A percentile compares a stretch with the other conserved stretches of the same genome.
phyloP scores from a whole-genome alignment of 2,329 filamentous ascomycete genomes.

The Colletotrichum theobromicola region DNA sequence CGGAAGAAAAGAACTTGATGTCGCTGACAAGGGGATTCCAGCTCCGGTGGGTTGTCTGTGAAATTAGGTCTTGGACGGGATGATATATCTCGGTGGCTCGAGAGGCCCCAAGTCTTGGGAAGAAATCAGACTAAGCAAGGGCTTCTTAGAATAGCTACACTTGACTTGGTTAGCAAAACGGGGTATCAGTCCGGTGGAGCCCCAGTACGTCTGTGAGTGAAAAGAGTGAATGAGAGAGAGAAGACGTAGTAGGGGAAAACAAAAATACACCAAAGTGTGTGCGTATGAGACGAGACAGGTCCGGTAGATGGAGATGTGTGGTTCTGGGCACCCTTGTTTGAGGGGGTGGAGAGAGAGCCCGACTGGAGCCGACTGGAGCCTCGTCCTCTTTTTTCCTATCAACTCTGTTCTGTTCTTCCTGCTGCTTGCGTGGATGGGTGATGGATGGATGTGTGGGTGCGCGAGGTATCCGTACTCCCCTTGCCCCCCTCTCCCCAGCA shows the following conservation, averaged over 20 bases:
- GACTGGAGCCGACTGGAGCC: background rate
- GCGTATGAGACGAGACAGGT: conserved; percentile 18
- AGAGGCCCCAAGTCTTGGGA: background rate
- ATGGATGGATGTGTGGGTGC: background rate
- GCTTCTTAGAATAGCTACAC: conserved; percentile 19
- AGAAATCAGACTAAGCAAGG: conserved; percentile 12
- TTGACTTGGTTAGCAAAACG: conserved; percentile 3
- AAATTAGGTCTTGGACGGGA: conserved; percentile 13
- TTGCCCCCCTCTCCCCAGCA: background rate
- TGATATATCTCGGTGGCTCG: conserved; percentile 14
- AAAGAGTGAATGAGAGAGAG: background rate
- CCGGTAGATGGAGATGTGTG: conserved; percentile 5
- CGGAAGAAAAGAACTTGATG: background rate
- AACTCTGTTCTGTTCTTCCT: background rate
- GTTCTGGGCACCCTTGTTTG: conserved; percentile 12
- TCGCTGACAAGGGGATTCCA: conserved; percentile 19
- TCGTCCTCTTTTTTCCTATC: background rate
- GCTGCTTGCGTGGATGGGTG: background rate
- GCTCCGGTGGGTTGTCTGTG: conserved; percentile 6
- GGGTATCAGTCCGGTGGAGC: conserved; percentile 20
- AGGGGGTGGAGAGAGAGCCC: background rate
- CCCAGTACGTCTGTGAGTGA: background rate
- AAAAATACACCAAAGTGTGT: conserved; percentile 4
- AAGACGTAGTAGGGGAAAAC: background rate
- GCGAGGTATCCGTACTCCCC: background rate